phyloP scores from a whole-genome alignment of 805 yeast species.

The Ogataea methylovora region DNA sequence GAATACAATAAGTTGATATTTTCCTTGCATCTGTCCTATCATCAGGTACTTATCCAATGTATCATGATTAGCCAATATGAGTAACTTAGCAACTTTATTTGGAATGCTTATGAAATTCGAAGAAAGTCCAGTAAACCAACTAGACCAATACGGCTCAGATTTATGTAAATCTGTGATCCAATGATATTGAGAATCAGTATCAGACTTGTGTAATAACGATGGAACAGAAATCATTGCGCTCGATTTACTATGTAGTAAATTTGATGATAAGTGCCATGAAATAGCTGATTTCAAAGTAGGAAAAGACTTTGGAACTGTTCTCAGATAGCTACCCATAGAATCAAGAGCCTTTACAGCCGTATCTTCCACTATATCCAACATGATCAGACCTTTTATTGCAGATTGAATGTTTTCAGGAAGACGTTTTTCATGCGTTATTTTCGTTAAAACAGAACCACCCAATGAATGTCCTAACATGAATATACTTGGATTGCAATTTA shows the following conservation, averaged over 20 bases:
- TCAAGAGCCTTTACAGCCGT: constrained; percentile 68
- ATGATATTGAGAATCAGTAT: constrained; percentile 9
- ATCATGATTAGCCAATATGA: constrained; percentile 85
- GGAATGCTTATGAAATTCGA: constrained; percentile 31
- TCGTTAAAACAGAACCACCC: constrained; percentile 82
- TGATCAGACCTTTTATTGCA: constrained; percentile 55
- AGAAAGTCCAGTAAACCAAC: constrained; percentile 78
- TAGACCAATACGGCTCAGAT: constrained; percentile 67
- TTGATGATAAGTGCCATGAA: constrained; percentile 69
- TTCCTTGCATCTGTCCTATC: constrained; percentile 98
- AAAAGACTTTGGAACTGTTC: constrained; percentile 58
- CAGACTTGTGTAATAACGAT: constrained; percentile 34
- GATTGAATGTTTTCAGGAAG: constrained; percentile 9
- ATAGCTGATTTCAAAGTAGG: constrained; percentile 49
- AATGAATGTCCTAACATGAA: constrained; percentile 83
- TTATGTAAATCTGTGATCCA: constrained; percentile 63
- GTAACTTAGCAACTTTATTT: constrained; percentile 48
- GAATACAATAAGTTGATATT: constrained; percentile 81
- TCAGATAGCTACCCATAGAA: constrained; percentile 61
- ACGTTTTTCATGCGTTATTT: constrained; percentile 27
- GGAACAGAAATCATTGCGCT: constrained; percentile 82
- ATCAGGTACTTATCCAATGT: constrained; percentile 77
- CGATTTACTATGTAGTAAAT: constrained; percentile 42
- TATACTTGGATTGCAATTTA: constrained; percentile 27
- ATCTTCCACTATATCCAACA: constrained; percentile 92